Evolutionary conservation across 768 basidiomycete genomes (phyloP), one percentile per base, ranked within the genome.

Genomic region (Melanogaster broomeanus): DNA sequence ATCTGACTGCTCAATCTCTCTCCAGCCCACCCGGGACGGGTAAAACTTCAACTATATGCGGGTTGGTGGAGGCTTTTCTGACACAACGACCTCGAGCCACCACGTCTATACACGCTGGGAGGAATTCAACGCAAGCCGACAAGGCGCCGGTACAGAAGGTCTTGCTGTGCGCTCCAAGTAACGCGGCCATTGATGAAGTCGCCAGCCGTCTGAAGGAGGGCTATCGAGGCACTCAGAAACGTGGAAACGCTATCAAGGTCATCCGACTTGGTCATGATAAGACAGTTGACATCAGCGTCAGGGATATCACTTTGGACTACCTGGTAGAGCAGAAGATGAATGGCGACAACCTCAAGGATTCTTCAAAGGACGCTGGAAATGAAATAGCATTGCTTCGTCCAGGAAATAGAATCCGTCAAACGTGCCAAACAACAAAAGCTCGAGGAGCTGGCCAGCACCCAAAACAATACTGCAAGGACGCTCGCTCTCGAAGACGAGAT

Each of bases 161-260:
- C 38, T 79, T 99, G 16, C 77, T 99, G 33, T 99, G 97, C 63
- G 97, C 97, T 0, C 97, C 97, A 2, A 95, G 92, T 71, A 99
- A 99, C 69, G 97, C 97, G 16, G 97, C 97, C 22, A 95, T 99
- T 35, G 95, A 99, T 63, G 97, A 99, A 73, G 86, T 99, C 16
- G 90, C 92, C 7, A 80, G 83, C 60, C 87, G 97, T 35, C 72
- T 99, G 42, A 91, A 88, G 64, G 85, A 89, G 45, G 85, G 88
- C n/a, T 81, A 85, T 41, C 77, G 83, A 48, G 77, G 80, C 24
- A 68, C 82, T 21, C 74, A 78, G 30, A 84, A 82, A 40, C 72
- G 71, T 43, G 71, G 77, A 10, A 69, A 80, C n/a, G 63, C 76
- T 11, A 80, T 88, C 28, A 94, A 86, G 49, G 85, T 98, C 11